phyloP scores from a whole-genome alignment of 2,329 filamentous ascomycete species.

The Fonsecaea nubica region DNA sequence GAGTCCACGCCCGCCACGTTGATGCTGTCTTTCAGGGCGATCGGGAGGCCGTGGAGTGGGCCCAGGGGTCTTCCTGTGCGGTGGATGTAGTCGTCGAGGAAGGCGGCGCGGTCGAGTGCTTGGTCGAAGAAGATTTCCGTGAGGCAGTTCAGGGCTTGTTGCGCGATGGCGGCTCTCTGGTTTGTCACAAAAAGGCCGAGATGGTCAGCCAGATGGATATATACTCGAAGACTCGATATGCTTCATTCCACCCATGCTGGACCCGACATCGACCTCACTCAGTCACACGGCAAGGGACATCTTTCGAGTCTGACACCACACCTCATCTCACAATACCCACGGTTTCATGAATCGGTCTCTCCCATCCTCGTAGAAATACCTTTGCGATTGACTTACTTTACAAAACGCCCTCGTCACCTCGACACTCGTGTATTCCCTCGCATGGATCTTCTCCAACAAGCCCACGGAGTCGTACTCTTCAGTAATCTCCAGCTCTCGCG shows the following conservation, averaged over 20 bases:
- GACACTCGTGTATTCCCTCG: slow-evolving; percentile 45
- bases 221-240: not conserved
- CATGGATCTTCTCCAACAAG: not conserved
- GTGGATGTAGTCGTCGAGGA: slow-evolving; percentile 35
- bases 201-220: not conserved
- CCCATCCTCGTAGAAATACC: no score
- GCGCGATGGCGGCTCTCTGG: slow-evolving; percentile 2
- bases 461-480: slow-evolving; percentile 45
- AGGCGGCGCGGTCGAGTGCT: slow-evolving; percentile 38
- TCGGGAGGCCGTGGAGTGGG: slow-evolving; percentile 42
- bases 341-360: not conserved
- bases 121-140: slow-evolving; percentile 41
- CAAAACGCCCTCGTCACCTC: slow-evolving; percentile 37
- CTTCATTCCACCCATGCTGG: not conserved
- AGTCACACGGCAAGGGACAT: not conserved
- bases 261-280: not conserved
- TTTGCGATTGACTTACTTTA: slow-evolving; percentile 10
- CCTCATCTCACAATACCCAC: not conserved
- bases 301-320: not conserved
- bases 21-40: slow-evolving; percentile 43
- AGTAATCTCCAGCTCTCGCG: slow-evolving; percentile 54
- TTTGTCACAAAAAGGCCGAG: not conserved
- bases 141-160: slow-evolving; percentile 33
- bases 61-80: slow-evolving; percentile 40
- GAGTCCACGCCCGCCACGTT: slow-evolving; percentile 38